Evolutionary conservation across 176 grass and related monocot genomes (phyloP).

Genomic region (Eleusine indica): DNA sequence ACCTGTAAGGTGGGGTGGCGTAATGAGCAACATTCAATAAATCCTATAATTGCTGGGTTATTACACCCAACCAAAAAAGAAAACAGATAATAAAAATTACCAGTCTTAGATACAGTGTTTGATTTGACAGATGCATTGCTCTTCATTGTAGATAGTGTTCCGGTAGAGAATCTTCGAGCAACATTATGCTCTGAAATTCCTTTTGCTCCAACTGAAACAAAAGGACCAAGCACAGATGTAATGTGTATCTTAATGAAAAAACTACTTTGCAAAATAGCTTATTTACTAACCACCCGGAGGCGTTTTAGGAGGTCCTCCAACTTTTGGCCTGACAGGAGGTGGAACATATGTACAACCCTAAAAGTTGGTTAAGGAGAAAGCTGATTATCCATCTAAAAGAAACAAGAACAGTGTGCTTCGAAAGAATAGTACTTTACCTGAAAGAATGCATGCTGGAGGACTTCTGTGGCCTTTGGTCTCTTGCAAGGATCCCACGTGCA

Average conservation of each 20-base stretch:
- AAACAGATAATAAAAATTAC: constrained; percentile 43
- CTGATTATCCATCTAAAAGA: constrained; percentile 13
- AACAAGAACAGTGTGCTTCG: not conserved
- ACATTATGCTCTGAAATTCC: constrained; percentile 52
- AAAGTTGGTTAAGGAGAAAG: constrained; percentile 32
- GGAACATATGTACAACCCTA: constrained; percentile 52
- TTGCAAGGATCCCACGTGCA: constrained; percentile 94
- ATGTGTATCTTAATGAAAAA: not conserved
- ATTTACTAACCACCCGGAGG: constrained; percentile 79
- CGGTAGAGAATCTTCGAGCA: constrained; percentile 63
- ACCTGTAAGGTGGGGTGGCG: constrained; percentile 47
- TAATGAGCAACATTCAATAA: constrained; percentile 15
- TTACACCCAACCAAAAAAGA: constrained; percentile 4
- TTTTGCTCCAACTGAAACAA: constrained; percentile 59
- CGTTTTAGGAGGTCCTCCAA: constrained; percentile 59
- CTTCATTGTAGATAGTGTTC: constrained; percentile 56
- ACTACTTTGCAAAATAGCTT: not conserved
- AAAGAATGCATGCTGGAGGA: constrained; percentile 89
- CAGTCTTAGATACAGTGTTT: constrained; percentile 49
- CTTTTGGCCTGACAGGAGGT: constrained; percentile 62
- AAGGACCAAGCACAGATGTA: constrained; percentile 21
- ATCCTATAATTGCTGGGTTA: not conserved
- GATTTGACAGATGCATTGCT: constrained; percentile 46
- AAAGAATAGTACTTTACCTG: constrained; percentile 50
- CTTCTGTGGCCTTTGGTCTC: constrained; percentile 88